Conservation (phyloP, 495 filamentous ascomycete species). For the Durotheca rogersii region DNA sequence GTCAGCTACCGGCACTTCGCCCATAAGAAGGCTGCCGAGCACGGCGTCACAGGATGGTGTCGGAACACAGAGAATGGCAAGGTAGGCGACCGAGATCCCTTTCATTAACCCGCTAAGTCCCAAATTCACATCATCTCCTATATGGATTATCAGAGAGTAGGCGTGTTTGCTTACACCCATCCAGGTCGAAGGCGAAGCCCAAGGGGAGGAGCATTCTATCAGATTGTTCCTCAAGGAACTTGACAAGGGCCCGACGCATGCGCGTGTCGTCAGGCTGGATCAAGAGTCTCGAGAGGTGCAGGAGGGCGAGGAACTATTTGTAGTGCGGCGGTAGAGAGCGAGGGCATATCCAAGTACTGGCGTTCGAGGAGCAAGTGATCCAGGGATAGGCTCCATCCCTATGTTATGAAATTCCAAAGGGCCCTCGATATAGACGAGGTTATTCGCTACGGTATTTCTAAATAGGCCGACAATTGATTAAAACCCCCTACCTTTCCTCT, state of each 20-base stretch:
- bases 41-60: slow-evolving; percentile 75
- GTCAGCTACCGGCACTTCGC: slow-evolving; percentile 80
- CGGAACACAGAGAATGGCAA: slow-evolving; percentile 72
- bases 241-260: slow-evolving; percentile 65
- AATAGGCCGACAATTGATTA: slow-evolving; percentile 25
- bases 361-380: neutral
- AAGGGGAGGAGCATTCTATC: slow-evolving; percentile 65
- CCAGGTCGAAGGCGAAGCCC: slow-evolving; percentile 88
- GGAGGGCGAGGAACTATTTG: slow-evolving; percentile 66
- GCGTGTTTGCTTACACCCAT: slow-evolving; percentile 3
- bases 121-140: no score
- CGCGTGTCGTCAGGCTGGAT: slow-evolving; percentile 72
- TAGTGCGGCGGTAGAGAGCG: slow-evolving; percentile 43
- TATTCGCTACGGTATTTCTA: no score
- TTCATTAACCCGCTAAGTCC: neutral
- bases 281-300: slow-evolving; percentile 61
- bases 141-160: no score
- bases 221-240: slow-evolving; percentile 73
- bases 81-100: slow-evolving; percentile 42
- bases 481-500: slow-evolving; percentile 57
- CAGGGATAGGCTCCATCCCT: neutral
- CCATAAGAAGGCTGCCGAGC: slow-evolving; percentile 61
- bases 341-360: neutral
- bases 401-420: neutral
- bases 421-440: slow-evolving; percentile 4